Base-by-base conservation (phyloP, 345 rosid species). In the Camelina hispida region DNA sequence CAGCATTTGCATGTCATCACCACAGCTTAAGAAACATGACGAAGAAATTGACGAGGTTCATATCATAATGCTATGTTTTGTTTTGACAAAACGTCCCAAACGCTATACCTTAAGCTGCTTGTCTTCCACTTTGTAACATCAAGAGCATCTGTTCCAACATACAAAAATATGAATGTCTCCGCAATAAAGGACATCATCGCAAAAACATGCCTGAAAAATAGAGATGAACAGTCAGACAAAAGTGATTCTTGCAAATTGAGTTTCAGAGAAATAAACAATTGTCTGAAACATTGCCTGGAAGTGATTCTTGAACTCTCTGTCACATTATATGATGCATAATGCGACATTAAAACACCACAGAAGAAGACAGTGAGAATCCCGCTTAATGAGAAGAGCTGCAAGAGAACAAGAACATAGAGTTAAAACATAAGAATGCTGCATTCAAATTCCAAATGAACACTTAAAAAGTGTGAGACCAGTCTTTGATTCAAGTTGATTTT, bases 281-380 rank as follows among this genome's bases (percentile, higher is more conserved):
- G 66, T 35, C 56, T 16, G 48, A 77, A 58, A 46, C 30, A 78
- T 2, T 79, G 80, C 98, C 90, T 89, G 78, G 96, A 85, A 61
- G 96, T 91, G 81, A 88, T 83, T 85, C 92, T 85, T 10, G 96
- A 90, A 74, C 83, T 80, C 82, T 87, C 91, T 0, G 96, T 84
- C 72, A 90, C 86, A 10, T 89, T 89, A 74, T 89, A 83, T 80
- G 89, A 93, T 18, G 96, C 89, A 74, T 93, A 93, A 79, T 90
- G 96, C 2, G 95, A 93, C 96, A 90, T 90, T 43, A 88, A 74
- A 77, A 88, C 85, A 11, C 96, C 98, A 66, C 93, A 87, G 70
- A 90, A 88, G 96, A 93, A 93, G 65, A 93, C 95, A 0, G 98
- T 88, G 70, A 93, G 97, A 70, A 93, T 93, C 43, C 98, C 97